A percentile compares a stretch with the other conserved stretches of the same genome.
Conservation (phyloP, 2,329 filamentous ascomycete species). For the Pseudocercospora musae region DNA sequence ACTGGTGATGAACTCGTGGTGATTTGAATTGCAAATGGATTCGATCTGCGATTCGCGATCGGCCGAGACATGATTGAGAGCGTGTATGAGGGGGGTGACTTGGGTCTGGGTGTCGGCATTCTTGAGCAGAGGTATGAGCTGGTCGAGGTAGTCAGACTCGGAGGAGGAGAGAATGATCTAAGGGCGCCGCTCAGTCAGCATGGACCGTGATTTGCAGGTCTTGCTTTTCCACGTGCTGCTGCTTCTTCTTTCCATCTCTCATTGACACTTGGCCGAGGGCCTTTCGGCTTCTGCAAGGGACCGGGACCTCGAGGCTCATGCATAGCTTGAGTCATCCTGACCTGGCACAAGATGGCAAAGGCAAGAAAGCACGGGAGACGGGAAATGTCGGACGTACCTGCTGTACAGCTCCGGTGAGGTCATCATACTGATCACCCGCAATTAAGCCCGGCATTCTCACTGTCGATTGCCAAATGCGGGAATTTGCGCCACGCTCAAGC, state of each 20-base stretch:
- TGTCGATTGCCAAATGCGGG: slow-evolving; percentile 2
- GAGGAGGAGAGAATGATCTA: slow-evolving; percentile 91
- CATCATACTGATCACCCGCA: slow-evolving; percentile 43
- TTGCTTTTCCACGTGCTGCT: neutral
- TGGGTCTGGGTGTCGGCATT: slow-evolving; percentile 74
- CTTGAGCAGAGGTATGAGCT: slow-evolving; percentile 89
- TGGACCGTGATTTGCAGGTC: neutral
- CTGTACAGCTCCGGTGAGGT: slow-evolving; percentile 48
- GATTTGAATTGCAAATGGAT: slow-evolving; percentile 87
- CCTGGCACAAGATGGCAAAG: neutral
- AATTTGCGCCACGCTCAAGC: slow-evolving; percentile 1
- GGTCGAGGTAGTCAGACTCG: slow-evolving; percentile 91
- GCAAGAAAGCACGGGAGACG: neutral
- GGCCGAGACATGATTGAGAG: slow-evolving; percentile 75
- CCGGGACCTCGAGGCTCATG: neutral
- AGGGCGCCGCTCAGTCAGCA: slow-evolving; percentile 19
- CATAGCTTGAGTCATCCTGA: neutral
- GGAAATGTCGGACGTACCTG: slow-evolving; percentile 41
- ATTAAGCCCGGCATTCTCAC: slow-evolving; percentile 38
- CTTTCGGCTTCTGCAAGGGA: neutral
- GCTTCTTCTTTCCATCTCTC: slow-evolving; percentile 2
- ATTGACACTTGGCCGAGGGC: neutral
- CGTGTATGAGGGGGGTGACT: slow-evolving; percentile 66
- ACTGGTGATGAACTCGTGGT: slow-evolving; percentile 92
- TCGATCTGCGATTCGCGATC: slow-evolving; percentile 91